Base-by-base conservation (phyloP, 805 yeast genomes). In the Barnettozyma botsteinii region DNA sequence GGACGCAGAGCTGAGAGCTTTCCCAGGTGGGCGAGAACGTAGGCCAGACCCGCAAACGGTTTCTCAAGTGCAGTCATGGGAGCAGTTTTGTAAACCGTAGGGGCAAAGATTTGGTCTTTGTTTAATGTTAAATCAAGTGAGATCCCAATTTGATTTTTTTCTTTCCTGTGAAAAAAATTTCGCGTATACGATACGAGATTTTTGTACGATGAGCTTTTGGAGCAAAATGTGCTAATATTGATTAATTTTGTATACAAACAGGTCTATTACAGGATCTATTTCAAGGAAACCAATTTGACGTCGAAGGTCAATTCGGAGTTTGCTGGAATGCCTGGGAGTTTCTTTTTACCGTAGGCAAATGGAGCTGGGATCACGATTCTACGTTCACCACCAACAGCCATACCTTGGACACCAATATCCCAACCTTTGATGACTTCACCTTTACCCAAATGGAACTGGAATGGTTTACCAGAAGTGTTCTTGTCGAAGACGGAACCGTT, bases 401-500 rank as follows among this genome's bases (percentile, higher is more conserved):
- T 89, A 63, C 98, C 98, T 44, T 91, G 88, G 56, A 93, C 93
- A 75, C 99, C 99, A 59, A 91, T 76, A 63, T 93, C 99, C 86
- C 96, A 93, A 51, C 98, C 98, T 67, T 86, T 86, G 73, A 93
- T 93, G 54, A 95, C 97, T 70, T 93, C 98, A 61, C 98, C 98
- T 65, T 83, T 85, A 58, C 98, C 98, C 55, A 93, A 76, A 48
- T 77, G 78, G 69, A 93, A 93, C 50, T 69, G 67, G 66, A 93
- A 93, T 59, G 99, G 98, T 73, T 87, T 91, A 58, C 99, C 99
- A 51, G 81, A 75, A 54, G 96, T 87, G 80, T 93, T 93, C 67
- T 91, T 89, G 76, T 93, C 99, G 53, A 93, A 93, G 36, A 85
- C 88, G 65, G 86, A 86, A 55, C 98, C 98, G 70, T 89, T 88